These are phyloP conservation scores for Komagataella phaffii DNA, from an alignment of 805 yeast species.

Conservation along the genomic window DNA sequence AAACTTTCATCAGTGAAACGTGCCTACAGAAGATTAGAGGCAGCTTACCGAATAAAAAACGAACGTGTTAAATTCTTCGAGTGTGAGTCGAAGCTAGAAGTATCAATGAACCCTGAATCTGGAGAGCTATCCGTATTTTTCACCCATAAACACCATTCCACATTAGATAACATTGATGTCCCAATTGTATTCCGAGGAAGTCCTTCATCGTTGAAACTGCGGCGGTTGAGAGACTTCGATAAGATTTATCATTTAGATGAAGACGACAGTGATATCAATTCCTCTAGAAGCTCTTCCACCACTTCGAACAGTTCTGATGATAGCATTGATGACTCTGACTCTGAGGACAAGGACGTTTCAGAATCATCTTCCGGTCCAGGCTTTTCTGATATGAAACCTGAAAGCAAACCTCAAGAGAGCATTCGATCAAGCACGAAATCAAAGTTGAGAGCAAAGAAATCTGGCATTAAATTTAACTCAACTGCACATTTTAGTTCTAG, in stretches of 20 bases:
- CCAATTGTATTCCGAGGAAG: neutral
- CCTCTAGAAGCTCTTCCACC: neutral
- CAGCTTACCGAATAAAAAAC: neutral
- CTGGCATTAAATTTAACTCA: neutral
- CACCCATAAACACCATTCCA: neutral
- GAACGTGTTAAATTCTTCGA: neutral
- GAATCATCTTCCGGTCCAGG: neutral
- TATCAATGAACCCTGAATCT: neutral
- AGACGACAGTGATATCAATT: neutral
- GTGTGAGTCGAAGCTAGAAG: neutral
- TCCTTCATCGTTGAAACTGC: neutral
- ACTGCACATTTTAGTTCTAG: too few relatives aligned
- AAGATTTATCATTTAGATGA: neutral
- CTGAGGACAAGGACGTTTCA: neutral
- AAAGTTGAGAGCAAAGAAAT: too few relatives aligned
- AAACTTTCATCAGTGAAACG: neutral
- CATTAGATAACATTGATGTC: neutral
- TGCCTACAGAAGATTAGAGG: neutral
- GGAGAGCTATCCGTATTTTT: neutral
- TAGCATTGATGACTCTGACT: neutral
- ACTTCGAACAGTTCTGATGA: neutral
- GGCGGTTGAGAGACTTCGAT: neutral
- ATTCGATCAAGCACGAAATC: neutral
- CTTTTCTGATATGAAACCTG: neutral
- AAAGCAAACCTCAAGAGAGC: neutral